phyloP scores from a whole-genome alignment of 2,329 filamentous ascomycete species.

The Trichoderma arundinaceum region DNA sequence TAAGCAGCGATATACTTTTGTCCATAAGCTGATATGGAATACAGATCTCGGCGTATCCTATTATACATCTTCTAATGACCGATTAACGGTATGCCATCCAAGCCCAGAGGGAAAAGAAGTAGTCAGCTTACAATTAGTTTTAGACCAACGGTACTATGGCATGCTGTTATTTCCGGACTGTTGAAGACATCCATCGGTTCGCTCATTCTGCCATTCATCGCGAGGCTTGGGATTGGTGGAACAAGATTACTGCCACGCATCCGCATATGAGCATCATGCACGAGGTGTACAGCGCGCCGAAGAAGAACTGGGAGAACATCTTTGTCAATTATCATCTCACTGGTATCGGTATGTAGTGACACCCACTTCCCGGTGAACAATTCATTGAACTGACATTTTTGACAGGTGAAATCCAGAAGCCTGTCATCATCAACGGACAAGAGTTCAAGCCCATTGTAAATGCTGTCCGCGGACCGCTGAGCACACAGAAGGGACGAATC shows the following conservation, averaged over 20 bases:
- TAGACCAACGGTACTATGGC: slow-evolving; percentile 45
- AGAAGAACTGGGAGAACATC: slow-evolving; percentile 53
- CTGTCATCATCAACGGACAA: slow-evolving; percentile 11
- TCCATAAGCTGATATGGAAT: background rate
- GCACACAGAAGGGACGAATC: slow-evolving; percentile 21
- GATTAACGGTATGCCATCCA: slow-evolving; percentile 3
- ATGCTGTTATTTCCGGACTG: slow-evolving; percentile 54
- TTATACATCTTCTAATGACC: slow-evolving; percentile 11
- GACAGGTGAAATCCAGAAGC: slow-evolving; percentile 15
- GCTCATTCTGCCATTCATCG: slow-evolving; percentile 52
- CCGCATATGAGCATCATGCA: slow-evolving; percentile 54
- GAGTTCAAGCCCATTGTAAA: slow-evolving; percentile 23
- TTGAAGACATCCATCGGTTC: slow-evolving; percentile 53
- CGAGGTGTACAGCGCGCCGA: slow-evolving; percentile 51
- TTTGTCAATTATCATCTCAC: slow-evolving; percentile 44
- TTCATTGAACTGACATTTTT: background rate
- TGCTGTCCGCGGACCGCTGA: slow-evolving; percentile 7
- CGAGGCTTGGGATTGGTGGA: slow-evolving; percentile 54
- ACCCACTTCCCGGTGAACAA: too few relatives aligned
- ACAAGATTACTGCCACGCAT: slow-evolving; percentile 41
- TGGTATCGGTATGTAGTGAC: slow-evolving; percentile 21
- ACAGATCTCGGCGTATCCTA: slow-evolving; percentile 19
- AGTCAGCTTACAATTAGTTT: background rate
- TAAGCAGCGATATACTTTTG: too few relatives aligned
- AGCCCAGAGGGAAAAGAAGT: too few relatives aligned